phyloP scores from a whole-genome alignment of 2,329 filamentous ascomycete species.

The Ophiostoma sp. region DNA sequence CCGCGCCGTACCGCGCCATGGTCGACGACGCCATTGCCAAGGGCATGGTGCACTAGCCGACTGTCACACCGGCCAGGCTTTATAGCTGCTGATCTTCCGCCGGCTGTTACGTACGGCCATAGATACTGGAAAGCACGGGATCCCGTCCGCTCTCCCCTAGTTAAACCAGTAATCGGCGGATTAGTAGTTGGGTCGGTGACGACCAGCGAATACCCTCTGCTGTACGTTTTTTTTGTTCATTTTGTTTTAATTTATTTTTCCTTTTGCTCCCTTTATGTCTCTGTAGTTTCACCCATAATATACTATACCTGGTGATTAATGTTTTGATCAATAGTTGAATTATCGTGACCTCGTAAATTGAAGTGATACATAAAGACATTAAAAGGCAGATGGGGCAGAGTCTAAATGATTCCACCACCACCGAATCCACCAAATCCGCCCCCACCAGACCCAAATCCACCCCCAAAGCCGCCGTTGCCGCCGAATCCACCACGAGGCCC shows the following conservation, averaged over 20 bases:
- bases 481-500: slow-evolving; percentile 32
- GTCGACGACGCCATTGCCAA: background rate
- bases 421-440: slow-evolving; percentile 21
- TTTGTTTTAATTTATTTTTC: background rate
- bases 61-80: no score
- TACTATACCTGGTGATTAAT: background rate
- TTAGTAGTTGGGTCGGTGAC: slow-evolving; percentile 1
- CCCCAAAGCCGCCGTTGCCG: slow-evolving; percentile 35
- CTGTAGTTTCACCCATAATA: background rate
- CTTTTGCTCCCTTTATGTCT: background rate
- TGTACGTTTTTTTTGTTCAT: background rate
- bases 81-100: no score
- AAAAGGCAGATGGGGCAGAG: background rate
- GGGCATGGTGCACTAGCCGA: background rate
- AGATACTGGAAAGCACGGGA: background rate
- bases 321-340: background rate
- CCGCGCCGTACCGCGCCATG: background rate
- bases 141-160: background rate
- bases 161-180: background rate
- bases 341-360: background rate
- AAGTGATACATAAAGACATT: background rate
- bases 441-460: slow-evolving; percentile 28
- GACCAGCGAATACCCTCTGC: slow-evolving; percentile 4
- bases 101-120: background rate
- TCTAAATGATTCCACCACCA: slow-evolving; percentile 22